Evolutionary conservation across 179 eudicot genomes (phyloP), one percentile per base, ranked within the genome.

Genomic region (Beta macrorhiza): DNA sequence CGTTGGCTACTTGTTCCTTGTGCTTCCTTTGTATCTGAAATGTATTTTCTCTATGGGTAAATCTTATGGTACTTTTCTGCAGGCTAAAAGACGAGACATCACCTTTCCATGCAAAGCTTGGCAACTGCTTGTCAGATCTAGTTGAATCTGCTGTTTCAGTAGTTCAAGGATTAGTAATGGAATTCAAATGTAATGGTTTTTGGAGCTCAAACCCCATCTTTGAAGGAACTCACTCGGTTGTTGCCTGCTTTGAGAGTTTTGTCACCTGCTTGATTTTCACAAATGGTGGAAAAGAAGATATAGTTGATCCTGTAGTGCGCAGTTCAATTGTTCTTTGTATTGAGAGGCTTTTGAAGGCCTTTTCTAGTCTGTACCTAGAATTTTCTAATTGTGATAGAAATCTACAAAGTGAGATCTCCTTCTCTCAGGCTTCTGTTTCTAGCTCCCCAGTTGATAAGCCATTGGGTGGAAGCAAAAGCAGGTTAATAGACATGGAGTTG

Each of bases 401-500:
- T 80, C 76, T 79, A 85, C 87, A 81, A 81, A 58, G 80, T 68
- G 89, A 88, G 78, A 84, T 69, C 73, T 82, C 76, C 32, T 52
- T 71, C 67, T 62, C 82, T 6, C 87, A 85, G 83, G 84, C 81
- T 76, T 81, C 87, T 83, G 84, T 83, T 77, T 80, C 84, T 69
- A 65, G 67, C 70, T 75, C 82, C 59, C 82, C 86, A 75, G 81
- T 78, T 83, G 83, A 65, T 80, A 87, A 84, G 78, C 59, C 84
- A 72, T 51, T 72, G 0, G 84, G 81, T 63, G 82, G 87, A 79
- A 82, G 83, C 83, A 86, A 79, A 76, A 84, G 82, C 67, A 84
- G 84, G 85, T 79, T 92, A 67, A 78, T 91, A 82, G 99, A 94
- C 82, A 79, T 90, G 89, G 99, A 96, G 67, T 88, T 96, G 84